Evolutionary conservation across 495 filamentous ascomycete genomes (phyloP).

Genomic region (Usnea hakonensis): DNA sequence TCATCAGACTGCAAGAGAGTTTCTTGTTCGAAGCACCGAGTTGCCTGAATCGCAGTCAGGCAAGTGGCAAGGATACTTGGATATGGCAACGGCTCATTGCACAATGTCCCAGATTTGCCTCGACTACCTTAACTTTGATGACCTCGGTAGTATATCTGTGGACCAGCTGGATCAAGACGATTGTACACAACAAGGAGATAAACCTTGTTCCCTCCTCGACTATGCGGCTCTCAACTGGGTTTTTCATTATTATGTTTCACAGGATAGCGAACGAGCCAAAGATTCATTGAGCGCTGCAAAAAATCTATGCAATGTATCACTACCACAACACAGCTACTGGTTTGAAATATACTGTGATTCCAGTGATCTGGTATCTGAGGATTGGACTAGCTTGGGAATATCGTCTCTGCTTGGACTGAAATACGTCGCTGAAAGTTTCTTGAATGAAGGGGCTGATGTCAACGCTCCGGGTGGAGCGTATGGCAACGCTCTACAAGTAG

Average conservation of each 20-base stretch:
- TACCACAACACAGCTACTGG: not conserved
- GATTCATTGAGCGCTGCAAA: not conserved
- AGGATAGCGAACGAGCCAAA: not conserved
- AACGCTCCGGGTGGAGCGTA: not conserved
- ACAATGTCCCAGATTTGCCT: conserved; percentile 10
- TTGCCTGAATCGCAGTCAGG: not conserved
- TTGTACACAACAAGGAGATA: not conserved
- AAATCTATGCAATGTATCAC: not conserved
- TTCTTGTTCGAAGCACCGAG: conserved; percentile 20
- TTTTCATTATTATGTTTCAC: conserved; percentile 1
- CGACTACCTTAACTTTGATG: conserved; percentile 2
- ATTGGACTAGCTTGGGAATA: not conserved
- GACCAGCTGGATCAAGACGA: not conserved
- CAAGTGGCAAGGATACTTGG: conserved; percentile 10
- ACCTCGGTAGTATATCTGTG: not conserved
- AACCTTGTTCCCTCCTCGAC: not conserved
- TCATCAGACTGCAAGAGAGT: conserved; percentile 39
- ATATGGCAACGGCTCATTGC: conserved; percentile 1
- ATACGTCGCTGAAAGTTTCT: not conserved
- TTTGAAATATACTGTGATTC: not conserved
- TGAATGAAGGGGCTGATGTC: conserved; percentile 6
- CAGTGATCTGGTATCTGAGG: no score
- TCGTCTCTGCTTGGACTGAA: not conserved
- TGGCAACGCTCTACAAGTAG: not conserved
- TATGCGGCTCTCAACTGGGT: conserved; percentile 2